Conservation (phyloP, 768 basidiomycete species). For the Tulasnella sp. region DNA sequence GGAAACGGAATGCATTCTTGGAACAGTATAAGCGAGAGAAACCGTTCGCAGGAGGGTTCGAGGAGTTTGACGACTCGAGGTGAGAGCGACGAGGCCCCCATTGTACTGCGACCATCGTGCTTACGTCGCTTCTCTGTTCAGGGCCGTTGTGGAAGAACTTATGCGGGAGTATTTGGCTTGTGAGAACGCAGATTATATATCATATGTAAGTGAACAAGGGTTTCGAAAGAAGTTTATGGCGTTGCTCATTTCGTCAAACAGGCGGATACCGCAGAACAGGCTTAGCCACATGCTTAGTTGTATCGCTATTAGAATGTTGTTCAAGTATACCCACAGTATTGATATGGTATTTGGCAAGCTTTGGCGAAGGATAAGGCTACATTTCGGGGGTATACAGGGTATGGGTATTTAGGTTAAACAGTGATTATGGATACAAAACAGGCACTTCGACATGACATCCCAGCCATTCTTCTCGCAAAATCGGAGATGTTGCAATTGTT, state of each 20-base stretch:
- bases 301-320: slow-evolving; percentile 4
- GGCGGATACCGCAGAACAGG: slow-evolving; percentile 22
- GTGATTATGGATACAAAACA: not conserved
- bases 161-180: slow-evolving; percentile 94
- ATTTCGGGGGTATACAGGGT: slow-evolving; percentile 2
- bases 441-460: not conserved
- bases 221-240: not conserved
- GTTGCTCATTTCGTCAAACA: not conserved
- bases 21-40: slow-evolving; percentile 98
- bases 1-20: slow-evolving; percentile 87
- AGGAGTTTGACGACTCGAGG: slow-evolving; percentile 98
- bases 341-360: not conserved
- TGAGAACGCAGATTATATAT: slow-evolving; percentile 91
- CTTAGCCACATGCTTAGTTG: not conserved
- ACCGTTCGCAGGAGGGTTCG: slow-evolving; percentile 87
- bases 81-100: slow-evolving; percentile 38
- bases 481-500: not conserved
- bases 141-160: slow-evolving; percentile 81
- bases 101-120: not conserved
- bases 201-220: slow-evolving; percentile 55
- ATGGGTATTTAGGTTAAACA: not conserved
- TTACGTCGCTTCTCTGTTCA: slow-evolving; percentile 36
- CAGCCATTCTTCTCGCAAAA: not conserved
- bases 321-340: not conserved
- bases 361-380: not conserved